Percentiles rank a stretch among this genome's conserved stretches.
These are phyloP conservation scores for Oxytropis ochrocephala DNA, from an alignment of 306 rosid species.

Conservation along the genomic window DNA sequence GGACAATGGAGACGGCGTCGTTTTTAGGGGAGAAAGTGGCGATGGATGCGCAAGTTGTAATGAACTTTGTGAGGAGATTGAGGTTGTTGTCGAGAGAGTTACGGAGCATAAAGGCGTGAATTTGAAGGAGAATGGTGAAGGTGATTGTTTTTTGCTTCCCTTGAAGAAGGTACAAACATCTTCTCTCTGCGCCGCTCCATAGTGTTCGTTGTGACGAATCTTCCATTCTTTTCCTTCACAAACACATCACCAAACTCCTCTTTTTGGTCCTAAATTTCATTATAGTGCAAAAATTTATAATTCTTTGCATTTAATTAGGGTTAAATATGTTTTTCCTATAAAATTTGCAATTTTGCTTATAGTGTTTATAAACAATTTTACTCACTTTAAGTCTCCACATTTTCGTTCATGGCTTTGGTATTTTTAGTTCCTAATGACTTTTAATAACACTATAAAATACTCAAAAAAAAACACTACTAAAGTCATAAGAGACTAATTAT, in stretches of 20 bases:
- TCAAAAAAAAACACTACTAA: too few relatives aligned
- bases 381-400: too few relatives aligned
- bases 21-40: background rate
- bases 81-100: constrained; percentile 48
- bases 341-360: too few relatives aligned
- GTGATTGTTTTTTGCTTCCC: constrained; percentile 6
- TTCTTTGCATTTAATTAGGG: too few relatives aligned
- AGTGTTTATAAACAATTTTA: too few relatives aligned
- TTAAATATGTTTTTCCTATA: too few relatives aligned
- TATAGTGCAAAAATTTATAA: too few relatives aligned
- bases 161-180: constrained; percentile 52
- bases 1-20: constrained; percentile 20
- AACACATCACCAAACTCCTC: background rate
- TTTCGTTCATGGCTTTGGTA: too few relatives aligned
- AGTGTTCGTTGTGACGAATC: constrained; percentile 7
- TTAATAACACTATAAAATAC: too few relatives aligned
- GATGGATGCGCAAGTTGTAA: constrained; percentile 38
- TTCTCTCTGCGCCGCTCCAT: constrained; percentile 52
- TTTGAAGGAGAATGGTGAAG: constrained; percentile 36
- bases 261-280: background rate
- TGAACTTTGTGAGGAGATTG: constrained; percentile 62
- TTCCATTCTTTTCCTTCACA: constrained; percentile 9
- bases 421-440: too few relatives aligned
- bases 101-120: constrained; percentile 63
- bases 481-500: too few relatives aligned